A percentile compares a stretch with the other conserved stretches of the same genome.
Evolutionary conservation across 257 asterid species (phyloP).

Genomic region (Gentiana dahurica): DNA sequence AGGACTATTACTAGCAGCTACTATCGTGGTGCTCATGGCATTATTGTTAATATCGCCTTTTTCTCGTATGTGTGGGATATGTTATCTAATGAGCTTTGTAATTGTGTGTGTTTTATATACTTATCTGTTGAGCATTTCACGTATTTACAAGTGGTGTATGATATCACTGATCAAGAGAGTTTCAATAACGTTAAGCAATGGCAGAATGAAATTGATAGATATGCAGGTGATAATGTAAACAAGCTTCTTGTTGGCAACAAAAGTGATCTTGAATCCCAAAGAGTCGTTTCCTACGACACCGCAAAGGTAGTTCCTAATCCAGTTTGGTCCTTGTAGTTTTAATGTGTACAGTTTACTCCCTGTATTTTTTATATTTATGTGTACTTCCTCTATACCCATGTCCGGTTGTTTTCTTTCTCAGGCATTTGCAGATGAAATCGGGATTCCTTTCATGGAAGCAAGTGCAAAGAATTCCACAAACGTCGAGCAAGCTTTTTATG

Average conservation of each 20-base stretch:
- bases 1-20: too few species aligned
- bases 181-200: conserved; percentile 84
- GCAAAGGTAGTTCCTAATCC: conserved; percentile 43
- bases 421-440: conserved; percentile 25
- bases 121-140: too few species aligned
- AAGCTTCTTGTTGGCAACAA: conserved; percentile 89
- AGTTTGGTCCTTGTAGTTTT: too few species aligned
- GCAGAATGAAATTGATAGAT: conserved; percentile 81
- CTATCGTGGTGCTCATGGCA: too few species aligned
- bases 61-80: too few species aligned
- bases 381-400: not conserved
- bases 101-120: too few species aligned
- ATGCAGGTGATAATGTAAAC: conserved; percentile 87
- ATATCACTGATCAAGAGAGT: conserved; percentile 87
- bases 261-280: conserved; percentile 70
- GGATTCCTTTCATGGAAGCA: conserved; percentile 41
- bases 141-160: conserved; percentile 62
- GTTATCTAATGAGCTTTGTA: too few species aligned
- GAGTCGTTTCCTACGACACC: conserved; percentile 65
- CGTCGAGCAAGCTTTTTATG: conserved; percentile 38
- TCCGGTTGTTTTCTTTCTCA: not conserved
- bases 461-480: conserved; percentile 33
- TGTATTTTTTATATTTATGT: not conserved
- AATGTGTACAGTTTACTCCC: not conserved
- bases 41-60: too few species aligned